A percentile compares a stretch with the other conserved stretches of the same genome.
Evolutionary conservation across 371 early-diverging fungal species (phyloP).

Genomic region (Syncephalis fuscata): DNA sequence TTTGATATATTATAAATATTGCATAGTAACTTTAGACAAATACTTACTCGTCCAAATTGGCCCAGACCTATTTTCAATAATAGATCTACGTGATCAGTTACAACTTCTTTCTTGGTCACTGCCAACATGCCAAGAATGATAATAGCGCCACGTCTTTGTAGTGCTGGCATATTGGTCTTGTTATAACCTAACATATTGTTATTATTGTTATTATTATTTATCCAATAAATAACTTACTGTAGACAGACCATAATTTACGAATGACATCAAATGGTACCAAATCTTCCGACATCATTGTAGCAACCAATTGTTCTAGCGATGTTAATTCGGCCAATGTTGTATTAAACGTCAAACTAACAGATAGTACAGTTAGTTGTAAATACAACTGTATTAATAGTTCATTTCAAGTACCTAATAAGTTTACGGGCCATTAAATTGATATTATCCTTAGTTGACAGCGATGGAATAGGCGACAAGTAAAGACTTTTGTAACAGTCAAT

Average conservation of each 20-base stretch:
- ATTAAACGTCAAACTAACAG: conserved; percentile 41
- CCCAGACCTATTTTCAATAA: conserved; percentile 76
- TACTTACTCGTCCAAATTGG: conserved; percentile 42
- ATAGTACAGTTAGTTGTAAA: conserved; percentile 1
- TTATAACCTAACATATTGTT: not conserved
- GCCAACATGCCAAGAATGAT: conserved; percentile 85
- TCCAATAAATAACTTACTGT: conserved; percentile 20
- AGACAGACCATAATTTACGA: conserved; percentile 74
- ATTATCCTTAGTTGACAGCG: conserved; percentile 32
- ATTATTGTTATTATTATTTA: not conserved
- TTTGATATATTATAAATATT: no score
- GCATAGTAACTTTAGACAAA: not conserved
- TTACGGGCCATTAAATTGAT: conserved; percentile 47
- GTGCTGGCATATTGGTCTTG: conserved; percentile 21
- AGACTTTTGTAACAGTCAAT: conserved; percentile 60
- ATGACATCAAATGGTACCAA: conserved; percentile 45
- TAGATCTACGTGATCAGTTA: conserved; percentile 63
- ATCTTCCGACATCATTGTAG: conserved; percentile 42
- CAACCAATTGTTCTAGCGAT: conserved; percentile 79
- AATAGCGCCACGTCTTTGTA: conserved; percentile 76
- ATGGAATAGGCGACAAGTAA: conserved; percentile 52
- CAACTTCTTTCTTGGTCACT: conserved; percentile 56
- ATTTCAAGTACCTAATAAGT: conserved; percentile 31
- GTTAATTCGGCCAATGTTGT: conserved; percentile 84
- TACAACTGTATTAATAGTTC: conserved; percentile 4